Evolutionary conservation across 495 filamentous ascomycete genomes (phyloP), one percentile per base, ranked within the genome.

Genomic region (Immersiella caudata): DNA sequence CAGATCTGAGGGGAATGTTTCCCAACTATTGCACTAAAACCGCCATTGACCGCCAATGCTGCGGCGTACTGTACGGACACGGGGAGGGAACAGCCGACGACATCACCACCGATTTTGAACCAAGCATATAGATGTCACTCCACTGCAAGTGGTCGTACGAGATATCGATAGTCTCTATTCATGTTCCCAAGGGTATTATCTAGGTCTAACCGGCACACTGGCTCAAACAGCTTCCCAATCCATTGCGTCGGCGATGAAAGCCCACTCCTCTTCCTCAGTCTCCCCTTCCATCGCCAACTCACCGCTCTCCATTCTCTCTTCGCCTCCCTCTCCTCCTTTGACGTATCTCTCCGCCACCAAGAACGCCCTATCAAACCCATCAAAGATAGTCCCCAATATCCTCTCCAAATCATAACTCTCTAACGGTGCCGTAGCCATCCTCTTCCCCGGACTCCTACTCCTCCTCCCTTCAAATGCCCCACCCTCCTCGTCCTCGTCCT

Each of bases 221-320:
- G 18, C 8, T 55, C 52, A 84, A 33, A 88, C 83, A 21, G 81
- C 82, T 67, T 88, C 83, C 86, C 85, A 86, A 68, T 89, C 87
- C 87, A 89, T 89, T 0, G 86, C 87, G 69, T 89, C 87, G 21
- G 85, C 82, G 78, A 89, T 87, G 59, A 87, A 88, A 49, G 81
- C 86, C 83, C 84, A 88, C 40, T 84, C 78, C 35, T 74, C 74
- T 33, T 80, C 80, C 22, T 79, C 72, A 12, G 71, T 66, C 24
- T 66, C 67, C 46, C 75, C 77, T 66, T 80, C 79, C 54, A 78
- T 80, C 49, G 72, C 78, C 73, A 50, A 63, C 25, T 25, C 29
- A 7, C 58, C 29, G 35, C 52, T 46, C 22, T 54, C 56, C 6
- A 20, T 22, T 60, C 26, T 2, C 8, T 55, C 4, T 57, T 46